Evolutionary conservation across 2,329 filamentous ascomycete genomes (phyloP).

Genomic region (Rhinocladiella similis): DNA sequence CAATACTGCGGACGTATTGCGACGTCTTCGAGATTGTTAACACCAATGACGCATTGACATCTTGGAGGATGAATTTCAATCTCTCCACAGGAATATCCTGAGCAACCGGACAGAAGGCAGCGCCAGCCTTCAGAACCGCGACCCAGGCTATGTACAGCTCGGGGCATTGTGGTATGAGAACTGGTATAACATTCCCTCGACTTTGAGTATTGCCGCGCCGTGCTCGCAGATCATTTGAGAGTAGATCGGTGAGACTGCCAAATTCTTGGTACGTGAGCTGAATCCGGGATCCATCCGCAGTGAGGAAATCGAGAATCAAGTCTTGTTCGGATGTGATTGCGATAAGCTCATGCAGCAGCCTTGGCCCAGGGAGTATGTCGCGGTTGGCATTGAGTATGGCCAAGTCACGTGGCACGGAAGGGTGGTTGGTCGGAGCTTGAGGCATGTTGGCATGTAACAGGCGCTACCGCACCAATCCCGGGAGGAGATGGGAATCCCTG

Average conservation of each 20-base stretch:
- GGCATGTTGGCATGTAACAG: not conserved
- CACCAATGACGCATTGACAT: constrained; percentile 69
- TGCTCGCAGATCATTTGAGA: constrained; percentile 16
- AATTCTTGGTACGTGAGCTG: constrained; percentile 59
- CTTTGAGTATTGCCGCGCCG: constrained; percentile 23
- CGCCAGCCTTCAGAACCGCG: constrained; percentile 77
- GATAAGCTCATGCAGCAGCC: constrained; percentile 65
- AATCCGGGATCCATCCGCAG: constrained; percentile 46
- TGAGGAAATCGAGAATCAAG: constrained; percentile 65
- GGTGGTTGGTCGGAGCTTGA: not conserved
- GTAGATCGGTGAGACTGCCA: constrained; percentile 44
- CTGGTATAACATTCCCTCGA: constrained; percentile 59
- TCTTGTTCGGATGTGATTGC: constrained; percentile 37
- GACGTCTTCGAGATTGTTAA: constrained; percentile 56
- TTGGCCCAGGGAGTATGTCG: constrained; percentile 53
- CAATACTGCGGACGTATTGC: constrained; percentile 25
- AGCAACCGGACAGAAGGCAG: constrained; percentile 81
- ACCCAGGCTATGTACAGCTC: constrained; percentile 76
- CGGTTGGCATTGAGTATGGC: constrained; percentile 62
- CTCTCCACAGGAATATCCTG: constrained; percentile 76
- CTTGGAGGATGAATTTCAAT: constrained; percentile 75
- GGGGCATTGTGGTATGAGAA: constrained; percentile 75
- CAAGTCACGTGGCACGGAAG: constrained; percentile 33
- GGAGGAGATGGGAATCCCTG: not conserved
- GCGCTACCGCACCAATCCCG: not conserved